A percentile compares a stretch with the other conserved stretches of the same genome.
phyloP scores from a whole-genome alignment of 768 basidiomycete genomes.

The Phlebiopsis gigantea region DNA sequence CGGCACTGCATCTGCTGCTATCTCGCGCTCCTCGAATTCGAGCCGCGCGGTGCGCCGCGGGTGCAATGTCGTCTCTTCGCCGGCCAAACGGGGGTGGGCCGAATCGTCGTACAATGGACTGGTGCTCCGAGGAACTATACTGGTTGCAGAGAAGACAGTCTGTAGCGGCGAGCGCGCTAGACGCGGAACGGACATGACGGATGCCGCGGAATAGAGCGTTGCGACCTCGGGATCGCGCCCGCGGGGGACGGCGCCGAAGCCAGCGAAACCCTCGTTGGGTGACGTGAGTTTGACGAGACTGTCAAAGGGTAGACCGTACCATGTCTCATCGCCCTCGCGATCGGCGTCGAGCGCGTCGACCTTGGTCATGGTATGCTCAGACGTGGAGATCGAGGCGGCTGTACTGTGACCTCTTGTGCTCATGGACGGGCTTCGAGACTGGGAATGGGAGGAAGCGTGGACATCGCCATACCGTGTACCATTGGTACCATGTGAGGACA shows the following conservation, averaged over 20 bases:
- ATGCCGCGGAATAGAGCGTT: slow-evolving; percentile 83
- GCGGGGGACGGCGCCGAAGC: slow-evolving; percentile 29
- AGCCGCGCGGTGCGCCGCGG: slow-evolving; percentile 36
- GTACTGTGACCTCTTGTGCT: slow-evolving; percentile 3
- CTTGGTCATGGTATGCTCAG: not conserved
- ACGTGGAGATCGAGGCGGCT: slow-evolving; percentile 15
- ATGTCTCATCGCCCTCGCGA: slow-evolving; percentile 30
- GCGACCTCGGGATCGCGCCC: slow-evolving; percentile 73
- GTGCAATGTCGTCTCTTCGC: slow-evolving; percentile 28
- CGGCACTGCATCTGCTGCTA: slow-evolving; percentile 73
- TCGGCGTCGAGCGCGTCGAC: not conserved
- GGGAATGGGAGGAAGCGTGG: not conserved
- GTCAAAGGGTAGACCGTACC: slow-evolving; percentile 65
- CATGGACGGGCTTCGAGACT: slow-evolving; percentile 12
- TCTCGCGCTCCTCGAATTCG: slow-evolving; percentile 67
- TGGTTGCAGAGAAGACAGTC: slow-evolving; percentile 27
- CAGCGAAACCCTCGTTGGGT: slow-evolving; percentile 46
- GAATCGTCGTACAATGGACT: slow-evolving; percentile 25
- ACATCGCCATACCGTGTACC: slow-evolving; percentile 4
- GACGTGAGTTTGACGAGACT: slow-evolving; percentile 66
- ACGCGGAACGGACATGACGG: slow-evolving; percentile 63
- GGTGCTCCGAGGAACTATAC: slow-evolving; percentile 20
- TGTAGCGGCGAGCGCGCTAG: slow-evolving; percentile 32
- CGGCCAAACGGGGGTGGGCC: slow-evolving; percentile 11
- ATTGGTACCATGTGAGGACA: not conserved